Percentiles rank a stretch among this genome's conserved stretches.
phyloP scores from a whole-genome alignment of 257 asterid genomes.

The Jaltomata sinuosa region DNA sequence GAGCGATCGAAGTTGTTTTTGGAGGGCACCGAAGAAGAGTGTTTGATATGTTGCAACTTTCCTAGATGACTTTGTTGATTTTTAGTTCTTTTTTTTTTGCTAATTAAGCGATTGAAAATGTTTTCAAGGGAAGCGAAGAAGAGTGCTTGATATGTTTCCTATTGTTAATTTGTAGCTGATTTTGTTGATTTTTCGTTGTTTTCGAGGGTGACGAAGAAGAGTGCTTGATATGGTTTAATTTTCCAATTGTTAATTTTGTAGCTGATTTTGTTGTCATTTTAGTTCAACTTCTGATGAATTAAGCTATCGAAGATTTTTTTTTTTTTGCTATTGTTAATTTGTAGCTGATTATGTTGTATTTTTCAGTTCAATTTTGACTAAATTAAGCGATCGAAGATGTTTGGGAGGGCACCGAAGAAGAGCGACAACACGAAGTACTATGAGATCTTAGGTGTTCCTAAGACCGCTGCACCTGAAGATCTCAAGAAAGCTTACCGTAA shows the following conservation, averaged over 20 bases:
- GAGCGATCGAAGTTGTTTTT: conserved; percentile 15
- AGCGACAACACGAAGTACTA: conserved; percentile 79
- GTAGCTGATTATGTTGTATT: neutral
- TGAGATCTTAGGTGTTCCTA: conserved; percentile 63
- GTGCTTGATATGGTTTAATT: neutral
- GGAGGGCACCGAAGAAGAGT: conserved; percentile 6
- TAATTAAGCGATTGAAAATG: no score
- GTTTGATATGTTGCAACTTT: neutral
- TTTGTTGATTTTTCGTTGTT: neutral
- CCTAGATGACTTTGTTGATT: no score
- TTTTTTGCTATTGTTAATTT: no score
- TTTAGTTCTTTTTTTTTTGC: no score
- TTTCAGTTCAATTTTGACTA: neutral
- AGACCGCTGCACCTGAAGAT: conserved; percentile 59
- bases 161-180: neutral
- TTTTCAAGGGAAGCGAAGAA: no score
- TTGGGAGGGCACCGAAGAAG: conserved; percentile 72
- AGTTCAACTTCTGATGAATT: neutral
- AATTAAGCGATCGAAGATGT: conserved; percentile 32
- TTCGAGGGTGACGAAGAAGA: neutral
- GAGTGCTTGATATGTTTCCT: neutral
- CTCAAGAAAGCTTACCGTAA: conserved; percentile 82
- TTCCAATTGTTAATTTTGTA: neutral
- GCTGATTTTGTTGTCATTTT: neutral
- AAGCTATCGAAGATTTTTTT: conserved; percentile 42